These are phyloP conservation scores for Penicillium sp. DNA, from an alignment of 2,329 filamentous ascomycete genomes.

Conservation along the genomic window DNA sequence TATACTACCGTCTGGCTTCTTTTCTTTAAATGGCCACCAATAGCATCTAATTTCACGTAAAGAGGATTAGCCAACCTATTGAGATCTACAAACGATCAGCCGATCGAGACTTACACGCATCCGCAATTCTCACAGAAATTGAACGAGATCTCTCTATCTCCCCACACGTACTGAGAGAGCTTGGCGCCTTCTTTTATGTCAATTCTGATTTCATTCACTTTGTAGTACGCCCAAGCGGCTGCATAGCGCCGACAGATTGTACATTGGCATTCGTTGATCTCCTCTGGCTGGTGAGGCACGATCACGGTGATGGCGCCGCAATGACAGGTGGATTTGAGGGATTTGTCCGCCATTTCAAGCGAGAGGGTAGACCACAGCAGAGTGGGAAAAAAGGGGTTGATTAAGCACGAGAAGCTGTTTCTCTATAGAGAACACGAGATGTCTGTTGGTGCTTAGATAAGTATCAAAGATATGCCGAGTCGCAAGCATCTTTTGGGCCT, in stretches of 20 bases:
- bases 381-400: background rate
- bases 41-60: slow-evolving; percentile 1
- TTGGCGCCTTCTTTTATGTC: slow-evolving; percentile 8
- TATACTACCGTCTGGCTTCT: background rate
- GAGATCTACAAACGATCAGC: background rate
- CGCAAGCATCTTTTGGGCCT: too few relatives aligned
- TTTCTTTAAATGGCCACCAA: slow-evolving; percentile 7
- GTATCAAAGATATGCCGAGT: too few relatives aligned
- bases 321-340: slow-evolving; percentile 8
- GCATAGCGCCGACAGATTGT: slow-evolving; percentile 13
- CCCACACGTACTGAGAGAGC: slow-evolving; percentile 7
- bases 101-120: slow-evolving; percentile 9
- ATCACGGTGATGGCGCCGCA: slow-evolving; percentile 10
- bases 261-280: slow-evolving; percentile 14
- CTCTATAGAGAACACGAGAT: too few relatives aligned
- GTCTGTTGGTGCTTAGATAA: too few relatives aligned
- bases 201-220: slow-evolving; percentile 8
- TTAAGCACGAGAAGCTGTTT: background rate
- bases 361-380: background rate
- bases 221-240: slow-evolving; percentile 13
- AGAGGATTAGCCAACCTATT: background rate
- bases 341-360: slow-evolving; percentile 4
- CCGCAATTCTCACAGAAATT: slow-evolving; percentile 10
- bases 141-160: slow-evolving; percentile 6
- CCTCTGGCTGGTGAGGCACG: slow-evolving; percentile 4